Base-by-base conservation (phyloP, 306 rosid genomes). In the Cicer bijugum region DNA sequence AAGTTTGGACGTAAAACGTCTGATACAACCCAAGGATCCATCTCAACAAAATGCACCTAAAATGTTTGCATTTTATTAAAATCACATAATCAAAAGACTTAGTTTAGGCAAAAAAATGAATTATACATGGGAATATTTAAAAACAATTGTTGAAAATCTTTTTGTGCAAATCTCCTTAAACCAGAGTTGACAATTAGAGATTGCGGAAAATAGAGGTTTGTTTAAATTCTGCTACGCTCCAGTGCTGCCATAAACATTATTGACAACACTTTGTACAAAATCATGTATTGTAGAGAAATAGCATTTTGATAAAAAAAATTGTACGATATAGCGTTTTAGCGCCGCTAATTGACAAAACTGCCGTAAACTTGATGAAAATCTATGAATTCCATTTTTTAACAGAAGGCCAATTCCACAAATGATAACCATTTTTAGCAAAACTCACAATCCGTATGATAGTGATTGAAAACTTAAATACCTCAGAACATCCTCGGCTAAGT, bases 11-110 rank as follows among this genome's bases (percentile, higher is more conserved):
- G 86, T 67, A 94, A 81, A 72, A 94, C 96, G 75, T 91, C 86
- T 17, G 99, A 85, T 57, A 94, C 79, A 47, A 94, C 96, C 99
- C 99, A 94, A 58, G 97, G 97, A 85, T 89, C 99, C 97, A 91
- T 91, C 87, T 94, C 99, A 59, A 94, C 90, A 81, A 94, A 94
- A 77, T 94, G 99, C 52, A 86, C 99, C 97, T 94, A 78, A 57
- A 88, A 73, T 15, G 8, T 56, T 51, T 43, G 12, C 28, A 28
- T 67, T 62, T 17, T 39, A 11, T 76, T 20, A 58, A 62, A 55
- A 78, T 44, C 57, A 69, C 16, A 38, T 10, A 58, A 66, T 23
- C 60, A 75, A 74, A 11, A 55, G 65, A 75, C n/a, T 28, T 28
- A 28, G 35, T 66, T 50, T 38, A 45, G 20, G 62, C 6, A 63